Percentiles rank a stretch among this genome's conserved stretches.
phyloP scores from a whole-genome alignment of 495 filamentous ascomycete species.

The Xylaria telfairii region DNA sequence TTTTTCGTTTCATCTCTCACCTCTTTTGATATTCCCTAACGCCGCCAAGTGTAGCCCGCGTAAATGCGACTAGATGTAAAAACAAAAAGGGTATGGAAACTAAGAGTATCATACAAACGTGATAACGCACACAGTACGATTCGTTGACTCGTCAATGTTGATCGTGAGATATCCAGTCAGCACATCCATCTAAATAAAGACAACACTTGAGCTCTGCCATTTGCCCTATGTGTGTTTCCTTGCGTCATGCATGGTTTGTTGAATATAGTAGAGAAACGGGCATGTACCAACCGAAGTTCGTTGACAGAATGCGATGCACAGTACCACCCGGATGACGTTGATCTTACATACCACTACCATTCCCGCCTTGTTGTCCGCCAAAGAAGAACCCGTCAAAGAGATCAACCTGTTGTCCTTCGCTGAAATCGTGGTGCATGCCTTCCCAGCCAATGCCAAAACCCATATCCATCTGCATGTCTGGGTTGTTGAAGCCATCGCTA shows the following conservation, averaged over 20 bases:
- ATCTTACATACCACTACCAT: conserved; percentile 22
- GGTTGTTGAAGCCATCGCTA: conserved; percentile 37
- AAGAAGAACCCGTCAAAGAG: conserved; percentile 94
- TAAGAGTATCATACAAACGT: conserved; percentile 2
- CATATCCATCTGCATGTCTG: conserved; percentile 62
- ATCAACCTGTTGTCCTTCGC: conserved; percentile 79
- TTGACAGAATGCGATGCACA: background rate
- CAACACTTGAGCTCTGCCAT: background rate
- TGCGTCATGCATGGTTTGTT: background rate
- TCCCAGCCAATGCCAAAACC: conserved; percentile 76
- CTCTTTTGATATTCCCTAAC: background rate
- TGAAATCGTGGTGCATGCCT: conserved; percentile 79
- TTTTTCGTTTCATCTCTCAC: background rate
- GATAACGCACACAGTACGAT: background rate
- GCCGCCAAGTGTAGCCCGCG: background rate
- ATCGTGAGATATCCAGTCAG: background rate
- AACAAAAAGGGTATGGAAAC: background rate
- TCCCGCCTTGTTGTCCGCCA: conserved; percentile 59
- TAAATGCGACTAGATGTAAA: background rate
- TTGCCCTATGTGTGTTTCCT: background rate
- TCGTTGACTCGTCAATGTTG: conserved; percentile 13
- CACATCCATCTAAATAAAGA: background rate
- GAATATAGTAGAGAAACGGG: background rate
- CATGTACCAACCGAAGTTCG: background rate
- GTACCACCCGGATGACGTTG: background rate